Base-by-base conservation (phyloP, 2,329 filamentous ascomycete genomes). In the Monilinia vaccinii-corymbosi region DNA sequence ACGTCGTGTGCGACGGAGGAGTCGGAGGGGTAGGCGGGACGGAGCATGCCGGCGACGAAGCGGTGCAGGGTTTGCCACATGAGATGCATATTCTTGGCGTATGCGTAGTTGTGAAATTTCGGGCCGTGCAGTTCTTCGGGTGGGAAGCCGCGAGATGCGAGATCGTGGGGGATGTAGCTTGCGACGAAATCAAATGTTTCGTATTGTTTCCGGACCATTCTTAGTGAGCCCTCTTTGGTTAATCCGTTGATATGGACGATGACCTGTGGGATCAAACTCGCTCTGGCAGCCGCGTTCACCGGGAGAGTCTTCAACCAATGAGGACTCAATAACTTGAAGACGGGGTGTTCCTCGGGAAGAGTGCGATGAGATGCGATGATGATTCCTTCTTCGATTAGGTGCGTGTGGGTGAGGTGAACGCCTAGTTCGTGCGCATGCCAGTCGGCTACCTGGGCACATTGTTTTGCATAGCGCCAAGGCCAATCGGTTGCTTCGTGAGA, bases 381-480 rank as follows among this genome's bases (percentile, higher is more conserved):
- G 57, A 78, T 70, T 11, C 73, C 72, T 67, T 80, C 78, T 67
- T 80, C 78, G 34, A 80, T 69, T 10, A 79, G 67, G 65, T 80
- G 78, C 0, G 75, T 73, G 14, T 76, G 67, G 4, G 72, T 74
- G 7, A 81, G 72, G 61, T 81, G 79, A 2, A 79, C 73, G 4
- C 69, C 70, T 18, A 79, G 62, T 65, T 80, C 77, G 61, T 81
- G 78, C 5, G 75, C 72, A 56, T 74, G 67, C 78, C 78, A 81
- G 67, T 80, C 78, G 1, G 75, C 72, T 1, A 74, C 71, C 60
- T 79, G 78, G 1, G 74, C 74, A 50, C 76, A 79, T 0, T 74
- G 78, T 68, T 80, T 81, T 23, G 79, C 78, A 65, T 79, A 80
- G 48, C 79, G 70, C 78, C 79, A 81, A 0, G 77, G 72, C 77